A percentile compares a stretch with the other conserved stretches of the same genome.
Conservation (phyloP, 768 basidiomycete species). For the Rubroboletus pulcherrimus region DNA sequence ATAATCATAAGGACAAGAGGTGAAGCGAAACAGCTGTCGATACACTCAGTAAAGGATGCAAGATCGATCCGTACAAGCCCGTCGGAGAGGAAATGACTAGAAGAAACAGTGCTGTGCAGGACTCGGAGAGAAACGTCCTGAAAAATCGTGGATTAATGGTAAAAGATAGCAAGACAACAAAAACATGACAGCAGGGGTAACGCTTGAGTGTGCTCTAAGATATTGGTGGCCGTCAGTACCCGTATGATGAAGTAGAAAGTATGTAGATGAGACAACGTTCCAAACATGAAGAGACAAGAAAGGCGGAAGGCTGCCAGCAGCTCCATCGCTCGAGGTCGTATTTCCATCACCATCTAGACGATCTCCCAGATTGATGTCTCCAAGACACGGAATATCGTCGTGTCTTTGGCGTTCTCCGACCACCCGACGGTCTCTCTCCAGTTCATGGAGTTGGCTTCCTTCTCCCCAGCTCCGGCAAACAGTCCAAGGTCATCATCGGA, state of each 20-base stretch:
- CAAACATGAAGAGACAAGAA: slow-evolving; percentile 3
- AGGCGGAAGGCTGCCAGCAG: slow-evolving; percentile 20
- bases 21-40: slow-evolving; percentile 19
- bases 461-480: slow-evolving; percentile 78
- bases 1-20: slow-evolving; percentile 16
- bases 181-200: slow-evolving; percentile 21
- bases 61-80: slow-evolving; percentile 7
- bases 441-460: slow-evolving; percentile 77
- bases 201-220: slow-evolving; percentile 23
- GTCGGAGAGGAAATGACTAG: slow-evolving; percentile 8
- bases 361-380: slow-evolving; percentile 80
- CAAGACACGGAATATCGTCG: slow-evolving; percentile 69
- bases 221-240: slow-evolving; percentile 18
- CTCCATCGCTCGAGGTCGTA: slow-evolving; percentile 1
- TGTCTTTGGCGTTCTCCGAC: slow-evolving; percentile 77
- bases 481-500: slow-evolving; percentile 73
- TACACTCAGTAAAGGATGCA: slow-evolving; percentile 22
- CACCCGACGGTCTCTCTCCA: slow-evolving; percentile 81
- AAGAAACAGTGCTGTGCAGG: slow-evolving; percentile 9
- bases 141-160: slow-evolving; percentile 10
- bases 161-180: slow-evolving; percentile 18
- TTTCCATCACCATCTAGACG: slow-evolving; percentile 30
- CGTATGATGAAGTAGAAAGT: slow-evolving; percentile 3
- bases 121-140: slow-evolving; percentile 3
- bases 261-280: slow-evolving; percentile 10